These are phyloP conservation scores for Exophiala sideris DNA, from an alignment of 2,329 filamentous ascomycete genomes.

Conservation along the genomic window DNA sequence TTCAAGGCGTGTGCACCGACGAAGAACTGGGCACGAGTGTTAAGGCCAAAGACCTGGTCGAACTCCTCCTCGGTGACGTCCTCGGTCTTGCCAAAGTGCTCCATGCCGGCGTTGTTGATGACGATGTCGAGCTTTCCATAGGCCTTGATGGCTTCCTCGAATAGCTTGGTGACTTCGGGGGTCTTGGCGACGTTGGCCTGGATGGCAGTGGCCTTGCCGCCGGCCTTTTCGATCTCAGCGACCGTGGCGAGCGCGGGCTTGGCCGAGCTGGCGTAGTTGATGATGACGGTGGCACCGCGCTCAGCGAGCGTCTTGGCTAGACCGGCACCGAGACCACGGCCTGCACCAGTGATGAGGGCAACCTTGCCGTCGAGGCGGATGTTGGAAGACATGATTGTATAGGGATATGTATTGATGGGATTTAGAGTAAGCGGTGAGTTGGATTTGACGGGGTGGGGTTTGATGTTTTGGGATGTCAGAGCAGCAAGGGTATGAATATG, in stretches of 20 bases:
- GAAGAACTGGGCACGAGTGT: constrained; percentile 63
- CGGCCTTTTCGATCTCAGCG: constrained; percentile 28
- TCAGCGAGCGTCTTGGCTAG: constrained; percentile 37
- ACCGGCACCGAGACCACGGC: constrained; percentile 36
- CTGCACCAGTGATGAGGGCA: constrained; percentile 38
- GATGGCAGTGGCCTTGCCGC: constrained; percentile 45
- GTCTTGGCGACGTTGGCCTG: constrained; percentile 42
- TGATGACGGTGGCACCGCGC: constrained; percentile 34
- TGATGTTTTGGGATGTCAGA: neutral
- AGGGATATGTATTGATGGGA: neutral
- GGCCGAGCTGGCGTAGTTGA: constrained; percentile 47
- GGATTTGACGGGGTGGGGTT: neutral
- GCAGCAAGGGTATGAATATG: too few relatives aligned
- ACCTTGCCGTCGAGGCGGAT: constrained; percentile 36
- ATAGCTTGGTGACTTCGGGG: constrained; percentile 48
- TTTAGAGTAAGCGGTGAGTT: too few relatives aligned
- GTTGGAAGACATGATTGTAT: constrained; percentile 16
- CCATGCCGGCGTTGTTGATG: constrained; percentile 28
- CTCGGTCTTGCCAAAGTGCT: constrained; percentile 53
- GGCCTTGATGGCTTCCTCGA: constrained; percentile 35
- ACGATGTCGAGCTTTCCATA: constrained; percentile 32
- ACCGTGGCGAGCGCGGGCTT: constrained; percentile 35
- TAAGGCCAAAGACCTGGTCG: constrained; percentile 59
- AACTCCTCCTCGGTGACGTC: constrained; percentile 62
- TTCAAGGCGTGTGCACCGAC: constrained; percentile 68